Evolutionary conservation across 208 protist genomes (phyloP).

Genomic region (Leptomonas seymouri): DNA sequence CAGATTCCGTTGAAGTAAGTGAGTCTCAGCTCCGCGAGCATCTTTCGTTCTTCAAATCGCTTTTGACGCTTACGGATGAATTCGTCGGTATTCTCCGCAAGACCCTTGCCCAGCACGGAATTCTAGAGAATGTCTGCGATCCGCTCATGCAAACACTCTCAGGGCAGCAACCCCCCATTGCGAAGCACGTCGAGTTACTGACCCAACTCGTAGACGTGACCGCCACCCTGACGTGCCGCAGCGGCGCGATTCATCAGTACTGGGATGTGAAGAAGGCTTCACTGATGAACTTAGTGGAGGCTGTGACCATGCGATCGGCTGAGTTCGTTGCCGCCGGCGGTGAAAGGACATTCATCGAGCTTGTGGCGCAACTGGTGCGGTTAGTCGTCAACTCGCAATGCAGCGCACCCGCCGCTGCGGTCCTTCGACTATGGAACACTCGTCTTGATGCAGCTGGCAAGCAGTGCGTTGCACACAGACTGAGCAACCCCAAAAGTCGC

Average conservation of each 20-base stretch:
- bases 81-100: slow-evolving; percentile 13
- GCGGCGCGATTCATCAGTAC: slow-evolving; percentile 6
- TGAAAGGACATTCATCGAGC: slow-evolving; percentile 20
- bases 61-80: slow-evolving; percentile 27
- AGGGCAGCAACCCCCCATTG: too few species aligned
- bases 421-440: slow-evolving; percentile 27
- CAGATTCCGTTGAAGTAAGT: background rate
- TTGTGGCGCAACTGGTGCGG: slow-evolving; percentile 42
- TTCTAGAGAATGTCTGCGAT: slow-evolving; percentile 13
- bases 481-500: slow-evolving; percentile 42
- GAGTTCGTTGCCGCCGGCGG: background rate
- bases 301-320: background rate
- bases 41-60: slow-evolving; percentile 19
- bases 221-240: slow-evolving; percentile 24
- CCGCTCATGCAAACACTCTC: slow-evolving; percentile 12
- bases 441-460: slow-evolving; percentile 23
- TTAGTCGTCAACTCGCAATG: slow-evolving; percentile 40
- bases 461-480: slow-evolving; percentile 20
- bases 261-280: slow-evolving; percentile 1
- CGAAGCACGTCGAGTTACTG: slow-evolving; percentile 2
- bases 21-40: slow-evolving; percentile 12
- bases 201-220: slow-evolving; percentile 12
- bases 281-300: slow-evolving; percentile 1
- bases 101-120: background rate
- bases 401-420: background rate